These are phyloP conservation scores for Cynanchum wilfordii DNA, from an alignment of 257 asterid genomes.

Conservation along the genomic window DNA sequence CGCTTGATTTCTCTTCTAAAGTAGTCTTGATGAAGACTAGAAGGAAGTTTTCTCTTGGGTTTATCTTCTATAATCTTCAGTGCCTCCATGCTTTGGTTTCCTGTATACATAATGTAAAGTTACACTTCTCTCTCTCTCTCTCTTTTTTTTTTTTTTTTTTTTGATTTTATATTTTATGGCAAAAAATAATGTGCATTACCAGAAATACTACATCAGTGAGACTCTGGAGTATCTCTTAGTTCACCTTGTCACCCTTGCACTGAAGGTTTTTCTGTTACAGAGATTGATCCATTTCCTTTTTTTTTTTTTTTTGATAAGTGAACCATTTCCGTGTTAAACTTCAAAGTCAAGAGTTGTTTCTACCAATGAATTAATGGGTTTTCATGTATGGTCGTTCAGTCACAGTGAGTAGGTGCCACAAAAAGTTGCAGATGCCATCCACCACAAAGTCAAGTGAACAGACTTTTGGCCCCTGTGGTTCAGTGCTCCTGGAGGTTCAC, in stretches of 20 bases:
- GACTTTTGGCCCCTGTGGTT: neutral
- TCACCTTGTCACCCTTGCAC: neutral
- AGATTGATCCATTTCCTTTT: neutral
- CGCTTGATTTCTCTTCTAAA: conserved; percentile 62
- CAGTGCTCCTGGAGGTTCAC: neutral
- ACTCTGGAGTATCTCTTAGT: neutral
- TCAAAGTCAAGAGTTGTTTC: neutral
- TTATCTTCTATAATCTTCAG: neutral
- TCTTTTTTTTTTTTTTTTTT: too few species aligned
- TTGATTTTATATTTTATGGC: neutral
- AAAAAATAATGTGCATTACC: neutral
- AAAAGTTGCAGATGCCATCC: too few species aligned
- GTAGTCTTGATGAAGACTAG: conserved; percentile 6
- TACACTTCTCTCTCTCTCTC: too few species aligned
- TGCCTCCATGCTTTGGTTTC: neutral
- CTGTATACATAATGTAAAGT: neutral
- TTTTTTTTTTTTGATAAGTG: too few species aligned
- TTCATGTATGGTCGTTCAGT: neutral
- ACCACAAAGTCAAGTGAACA: too few species aligned
- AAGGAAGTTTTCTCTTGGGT: neutral
- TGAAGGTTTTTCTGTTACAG: neutral
- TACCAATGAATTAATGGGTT: too few species aligned
- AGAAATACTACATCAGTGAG: neutral
- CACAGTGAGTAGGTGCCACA: too few species aligned
- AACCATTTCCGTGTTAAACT: neutral